Evolutionary conservation across 345 rosid genomes (phyloP), one percentile per base, ranked within the genome.

Genomic region (Citropsis articulata): DNA sequence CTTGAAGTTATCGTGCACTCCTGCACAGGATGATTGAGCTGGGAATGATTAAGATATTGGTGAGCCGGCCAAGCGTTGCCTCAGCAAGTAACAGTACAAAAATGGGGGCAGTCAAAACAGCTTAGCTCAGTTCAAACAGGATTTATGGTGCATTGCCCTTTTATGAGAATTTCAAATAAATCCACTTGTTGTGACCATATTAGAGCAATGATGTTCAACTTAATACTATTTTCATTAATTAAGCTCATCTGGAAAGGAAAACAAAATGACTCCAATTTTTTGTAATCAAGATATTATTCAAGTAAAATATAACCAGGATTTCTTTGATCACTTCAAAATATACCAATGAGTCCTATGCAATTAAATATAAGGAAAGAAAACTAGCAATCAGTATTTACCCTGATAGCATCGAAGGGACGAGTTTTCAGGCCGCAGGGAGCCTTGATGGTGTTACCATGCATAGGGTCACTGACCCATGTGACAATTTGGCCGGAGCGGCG

Each of bases 371-470:
- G 19, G 24, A 63, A 31, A 36, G 65, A 31, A 69, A 55, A 57
- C 40, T 28, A 79, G 62, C 25, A 30, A 67, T 13, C 25, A 67
- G 70, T 62, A 81, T 80, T 60, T 84, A 91, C 95, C 93, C 85
- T 83, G 83, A 94, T 94, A 79, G 98, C 75, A 89, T 94, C 98
- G 7, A 94, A 94, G 9, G 98, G 97, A 45, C 98, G 95, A 78
- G 97, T 94, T 87, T 94, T 94, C 72, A 94, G 92, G 79, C 98
- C 98, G 13, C 94, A 91, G n/a, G 98, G 98, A 83, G 97, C 97
- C 87, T 94, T 94, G 64, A 94, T 92, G 81, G 98, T 94, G 92
- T 94, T 94, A 73, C 98, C 98, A 60, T 94, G 98, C 98, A 94
- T 92, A 65, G 98, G 98, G 84, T 94, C 98, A 79, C 97, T 92